Base-by-base conservation (phyloP, 108 stramenopile genomes). In the Discostella stelligeroides region DNA sequence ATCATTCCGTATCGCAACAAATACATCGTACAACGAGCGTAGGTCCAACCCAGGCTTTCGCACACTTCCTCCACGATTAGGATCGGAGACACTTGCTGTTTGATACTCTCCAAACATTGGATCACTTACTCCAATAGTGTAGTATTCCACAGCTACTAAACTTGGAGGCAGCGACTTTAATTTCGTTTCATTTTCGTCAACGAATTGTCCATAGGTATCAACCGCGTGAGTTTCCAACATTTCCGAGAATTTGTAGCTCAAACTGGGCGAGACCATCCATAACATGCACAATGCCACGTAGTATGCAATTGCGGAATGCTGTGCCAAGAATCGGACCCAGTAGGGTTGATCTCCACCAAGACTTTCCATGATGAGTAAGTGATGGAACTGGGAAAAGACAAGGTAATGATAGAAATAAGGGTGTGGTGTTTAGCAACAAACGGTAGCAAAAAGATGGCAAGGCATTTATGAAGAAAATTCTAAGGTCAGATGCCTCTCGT, bases 281-380 rank as follows among this genome's bases (percentile, higher is more conserved):
- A 96, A 39, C 1, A 57, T 40, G 21, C 77, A 66, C 15, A 95
- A 49, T 12, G 88, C 68, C 48, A 85, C 76, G 53, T 94, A 98
- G 61, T 98, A 98, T 8, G 73, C 86, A 63, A 98, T 66, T 0
- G 97, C 96, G 7, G 75, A 63, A 66, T 95, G 91, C 46, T 96
- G 86, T 7, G 90, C 96, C 41, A 97, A 37, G 54, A 92, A 95
- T 18, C 97, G 79, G 0, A 84, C 89, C 70, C 65, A 76, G 75
- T 80, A 88, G 0, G 61, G 74, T 42, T 69, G 65, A 72, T 98
- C 84, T 13, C 97, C 97, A 20, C 96, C 95, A 12, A 98, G 79
- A 57, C 76, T 62, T 73, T 98, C 97, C 94, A 95, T 95, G 46
- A 98, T 95, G 0, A 96, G 76, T 39, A 95, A 67, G 68, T 95